Evolutionary conservation across 352 stramenopile genomes (phyloP).

Genomic region (Phytopythium ostracodes): DNA sequence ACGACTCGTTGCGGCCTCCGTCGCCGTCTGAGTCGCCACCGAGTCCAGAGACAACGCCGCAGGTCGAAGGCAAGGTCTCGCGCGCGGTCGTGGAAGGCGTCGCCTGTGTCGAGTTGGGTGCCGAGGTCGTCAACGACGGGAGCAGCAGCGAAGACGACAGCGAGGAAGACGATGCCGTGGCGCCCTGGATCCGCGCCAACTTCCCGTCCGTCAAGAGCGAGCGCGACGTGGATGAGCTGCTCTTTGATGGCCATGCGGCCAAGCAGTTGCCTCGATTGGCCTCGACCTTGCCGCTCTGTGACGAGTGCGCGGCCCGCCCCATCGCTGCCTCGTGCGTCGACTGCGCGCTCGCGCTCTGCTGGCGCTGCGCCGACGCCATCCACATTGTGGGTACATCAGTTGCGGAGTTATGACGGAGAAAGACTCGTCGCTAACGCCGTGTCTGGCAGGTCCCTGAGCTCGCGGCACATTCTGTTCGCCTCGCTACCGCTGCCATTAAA

Average conservation of each 20-base stretch:
- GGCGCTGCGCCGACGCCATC: constrained; percentile 63
- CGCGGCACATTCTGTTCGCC: constrained; percentile 27
- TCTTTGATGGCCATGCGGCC: not conserved
- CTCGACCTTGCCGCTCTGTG: constrained; percentile 16
- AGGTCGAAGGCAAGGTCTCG: not conserved
- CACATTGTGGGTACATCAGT: constrained; percentile 52
- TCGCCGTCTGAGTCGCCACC: not conserved
- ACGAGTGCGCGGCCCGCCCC: constrained; percentile 42
- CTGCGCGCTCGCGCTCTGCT: constrained; percentile 48
- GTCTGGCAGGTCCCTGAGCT: constrained; percentile 35
- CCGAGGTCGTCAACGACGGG: not conserved
- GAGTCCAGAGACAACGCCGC: not conserved
- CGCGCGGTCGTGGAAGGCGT: not conserved
- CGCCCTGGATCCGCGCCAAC: constrained; percentile 32
- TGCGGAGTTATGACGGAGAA: not conserved
- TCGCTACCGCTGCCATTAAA: not conserved
- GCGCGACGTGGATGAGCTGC: constrained; percentile 13
- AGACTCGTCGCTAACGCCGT: not conserved
- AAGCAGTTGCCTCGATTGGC: not conserved
- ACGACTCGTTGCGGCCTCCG: not conserved
- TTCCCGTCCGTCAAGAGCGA: constrained; percentile 24
- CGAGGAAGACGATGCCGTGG: constrained; percentile 12
- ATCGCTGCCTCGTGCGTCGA: constrained; percentile 35
- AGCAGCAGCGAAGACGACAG: not conserved
- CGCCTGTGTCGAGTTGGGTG: not conserved